Evolutionary conservation across 805 yeast species (phyloP), one percentile per base, ranked within the genome.

Genomic region (Monosporozyma aquatica): DNA sequence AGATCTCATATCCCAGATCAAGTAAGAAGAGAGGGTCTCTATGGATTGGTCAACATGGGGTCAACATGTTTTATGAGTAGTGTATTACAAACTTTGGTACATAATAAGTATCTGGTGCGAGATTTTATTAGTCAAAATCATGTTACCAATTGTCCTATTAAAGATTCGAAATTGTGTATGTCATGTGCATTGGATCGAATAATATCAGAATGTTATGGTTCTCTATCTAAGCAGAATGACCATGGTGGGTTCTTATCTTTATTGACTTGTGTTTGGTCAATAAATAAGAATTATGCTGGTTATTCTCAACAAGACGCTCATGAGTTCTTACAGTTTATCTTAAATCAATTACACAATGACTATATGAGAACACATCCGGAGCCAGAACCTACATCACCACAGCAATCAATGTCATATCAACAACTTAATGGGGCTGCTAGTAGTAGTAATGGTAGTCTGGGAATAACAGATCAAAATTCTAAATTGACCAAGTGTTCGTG

Each of bases 231-330:
- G 14, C 43, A 35, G 10, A 47, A 36, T 71, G 77, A 25, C 87
- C 95, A 2, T 81, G 67, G 64, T 22, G 97, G 97, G 0, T 82
- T 92, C 48, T 80, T 92, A 2, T 75, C 82, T 40, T 63, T 92
- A 37, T 69, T 92, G 39, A 72, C 76, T n/a, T 85, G 95, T 10
- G 81, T 95, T 1, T 87, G 96, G 90, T 80, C 80, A 53, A 80
- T 81, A 37, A 84, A 86, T 52, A 76, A 83, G 50, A 75, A 87
- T 26, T 72, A 92, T 45, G 95, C 97, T 0, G 99, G 99, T 1
- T 89, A 89, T 51, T 82, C 92, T 27, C 97, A 92, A 62, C 99
- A 92, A 63, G 99, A 92, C 60, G 97, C 98, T 0, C 99, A 92
- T 64, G 99, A 92, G 62, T 92, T 90, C 62, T 82, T 95, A 82